Percentiles rank a stretch among this genome's conserved stretches.
Evolutionary conservation across 2,329 filamentous ascomycete species (phyloP).

Genomic region (Diaporthe velutina): DNA sequence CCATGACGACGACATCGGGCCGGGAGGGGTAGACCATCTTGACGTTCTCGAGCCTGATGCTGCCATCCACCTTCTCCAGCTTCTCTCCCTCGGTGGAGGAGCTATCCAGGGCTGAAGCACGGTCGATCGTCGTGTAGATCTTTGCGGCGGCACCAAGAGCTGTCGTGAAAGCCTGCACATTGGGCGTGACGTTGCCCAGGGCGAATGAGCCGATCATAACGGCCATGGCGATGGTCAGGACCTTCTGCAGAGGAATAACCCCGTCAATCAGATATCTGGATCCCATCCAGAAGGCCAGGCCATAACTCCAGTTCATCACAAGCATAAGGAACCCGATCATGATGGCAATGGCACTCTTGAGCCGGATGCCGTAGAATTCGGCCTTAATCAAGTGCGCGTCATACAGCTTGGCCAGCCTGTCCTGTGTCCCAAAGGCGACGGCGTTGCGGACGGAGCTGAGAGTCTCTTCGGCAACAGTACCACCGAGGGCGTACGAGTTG

Average conservation of each 20-base stretch:
- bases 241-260: conserved; percentile 74
- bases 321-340: conserved; percentile 90
- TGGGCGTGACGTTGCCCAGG: conserved; percentile 87
- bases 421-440: conserved; percentile 92
- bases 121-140: conserved; percentile 95
- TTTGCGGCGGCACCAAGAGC: conserved; percentile 88
- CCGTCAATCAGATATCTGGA: conserved; percentile 78
- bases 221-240: conserved; percentile 89
- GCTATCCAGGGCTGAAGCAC: conserved; percentile 85
- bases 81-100: conserved; percentile 77
- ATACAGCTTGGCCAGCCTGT: conserved; percentile 90
- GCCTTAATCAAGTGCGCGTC: conserved; percentile 80
- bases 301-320: conserved; percentile 88
- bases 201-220: conserved; percentile 95
- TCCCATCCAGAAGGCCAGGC: conserved; percentile 90
- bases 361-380: conserved; percentile 80
- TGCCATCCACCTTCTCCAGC: conserved; percentile 79
- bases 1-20: conserved; percentile 90
- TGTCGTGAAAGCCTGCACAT: conserved; percentile 87
- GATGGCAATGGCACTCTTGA: conserved; percentile 78
- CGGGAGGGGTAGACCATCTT: conserved; percentile 96
- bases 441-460: conserved; percentile 94
- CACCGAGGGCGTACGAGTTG: conserved; percentile 84
- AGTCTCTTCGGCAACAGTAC: conserved; percentile 92
- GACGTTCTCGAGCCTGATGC: conserved; percentile 83